Evolutionary conservation across 768 basidiomycete species (phyloP), one percentile per base, ranked within the genome.

Genomic region (Rhodotorula kratochvilovae): DNA sequence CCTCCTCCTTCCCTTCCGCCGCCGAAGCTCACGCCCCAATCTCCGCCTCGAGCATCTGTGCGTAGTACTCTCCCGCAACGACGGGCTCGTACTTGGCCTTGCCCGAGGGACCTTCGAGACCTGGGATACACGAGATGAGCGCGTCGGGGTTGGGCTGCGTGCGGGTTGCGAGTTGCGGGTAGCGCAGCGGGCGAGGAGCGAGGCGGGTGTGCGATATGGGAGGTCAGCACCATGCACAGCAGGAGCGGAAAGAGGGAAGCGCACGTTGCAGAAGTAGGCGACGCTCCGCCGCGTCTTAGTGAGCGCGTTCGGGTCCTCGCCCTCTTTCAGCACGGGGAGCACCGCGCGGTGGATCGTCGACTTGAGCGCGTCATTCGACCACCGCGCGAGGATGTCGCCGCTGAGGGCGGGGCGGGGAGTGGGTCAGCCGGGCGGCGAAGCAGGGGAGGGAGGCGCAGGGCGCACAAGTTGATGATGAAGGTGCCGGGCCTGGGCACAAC

Each of bases 361-460:
- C 53, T 79, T 79, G 61, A 80, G 76, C 12, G 46, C 67, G 67
- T 79, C 78, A 62, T 79, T 79, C 0, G 72, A 74, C 78, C 80
- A 79, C 12, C 78, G 67, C 58, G 71, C 60, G 31, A 78, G 76
- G 70, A 77, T 61, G 53, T 76, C 73, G 45, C 77, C 74, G 21
- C 63, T 63, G 79, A 36, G 51, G 54, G 50, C 21, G 39, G 42
- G 39, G 25, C 29, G 19, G 62, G 81, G 82, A 83, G 83, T 71
- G 85, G 25, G 76, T 67, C 84, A 82, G 73, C 85, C 84, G 2
- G 83, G 33, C 42, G 3, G 84, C 83, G 79, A 80, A 78, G 66
- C 33, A n/a, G 3, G 61, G 29, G 31, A 54, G 33, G 6, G 54
- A 42, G 16, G 13, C n/a, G n/a, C n/a, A 16, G 29, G 21, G 31